Base-by-base conservation (phyloP, 495 filamentous ascomycete species). In the Lepidopterella palustris region DNA sequence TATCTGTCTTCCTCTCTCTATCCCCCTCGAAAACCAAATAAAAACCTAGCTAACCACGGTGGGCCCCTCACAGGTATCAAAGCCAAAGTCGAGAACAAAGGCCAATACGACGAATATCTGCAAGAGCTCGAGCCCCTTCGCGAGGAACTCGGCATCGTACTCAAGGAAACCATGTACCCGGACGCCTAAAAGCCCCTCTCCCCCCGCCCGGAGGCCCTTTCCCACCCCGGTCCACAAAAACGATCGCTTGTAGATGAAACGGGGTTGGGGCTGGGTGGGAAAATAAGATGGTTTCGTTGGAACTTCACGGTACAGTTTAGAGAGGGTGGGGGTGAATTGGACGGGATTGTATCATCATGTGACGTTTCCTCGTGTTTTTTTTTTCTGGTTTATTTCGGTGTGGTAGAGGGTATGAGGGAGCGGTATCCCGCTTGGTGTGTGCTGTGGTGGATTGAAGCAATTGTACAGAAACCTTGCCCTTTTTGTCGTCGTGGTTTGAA, bases 41-140 rank as follows among this genome's bases (percentile, higher is more conserved):
- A 13, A 10, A 42, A 42, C 13, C 10, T 55, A 10, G 42, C 52
- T 62, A 48, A 68, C 54, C 11, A n/a, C 28, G 20, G 26, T 42
- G 26, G 15, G 42, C 39, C 27, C 26, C 45, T 60, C 56, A 71
- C 71, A 96, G 91, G 92, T 71, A 87, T 99, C 84, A 96, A 96
- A 79, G 90, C 90, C 77, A 99, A 99, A 83, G 95, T 97, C 66
- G 95, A 99, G 80, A 97, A 93, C 84, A 85, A 87, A 75, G 82
- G 84, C 65, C 93, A 99, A 80, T 99, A 99, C 79, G 81, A 97
- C 73, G 89, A 97, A 79, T 99, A 99, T 78, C 86, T 99, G 55
- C 80, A 87, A 66, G 86, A 95, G 76, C 91, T 99, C 55, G 89
- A 95, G 80, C 80, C 84, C 64, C 80, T 97, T 63, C 88, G 92